phyloP scores from a whole-genome alignment of 2,329 filamentous ascomycete species.

The Tolypocladium capitatum region DNA sequence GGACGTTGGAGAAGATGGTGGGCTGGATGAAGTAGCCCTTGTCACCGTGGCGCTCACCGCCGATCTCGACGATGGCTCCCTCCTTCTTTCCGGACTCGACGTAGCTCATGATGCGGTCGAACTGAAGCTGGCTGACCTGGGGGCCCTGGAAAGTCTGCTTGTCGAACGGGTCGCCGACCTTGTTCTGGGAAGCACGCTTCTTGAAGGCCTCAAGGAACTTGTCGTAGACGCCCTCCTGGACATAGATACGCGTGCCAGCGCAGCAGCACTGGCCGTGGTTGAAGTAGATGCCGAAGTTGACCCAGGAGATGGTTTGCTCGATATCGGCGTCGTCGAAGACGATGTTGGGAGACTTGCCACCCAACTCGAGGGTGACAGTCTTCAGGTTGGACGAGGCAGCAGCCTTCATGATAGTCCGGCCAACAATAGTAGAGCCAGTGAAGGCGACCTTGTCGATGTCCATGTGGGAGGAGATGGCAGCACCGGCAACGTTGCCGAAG shows the following conservation, averaged over 20 bases:
- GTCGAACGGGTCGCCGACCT: slow-evolving; percentile 72
- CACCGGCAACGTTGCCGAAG: slow-evolving; percentile 66
- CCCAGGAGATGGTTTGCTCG: slow-evolving; percentile 64
- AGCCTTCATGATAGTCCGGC: slow-evolving; percentile 68
- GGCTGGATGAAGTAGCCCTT: slow-evolving; percentile 87
- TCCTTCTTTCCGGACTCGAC: slow-evolving; percentile 54
- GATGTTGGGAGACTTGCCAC: slow-evolving; percentile 71
- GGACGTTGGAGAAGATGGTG: slow-evolving; percentile 78
- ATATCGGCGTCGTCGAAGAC: slow-evolving; percentile 69
- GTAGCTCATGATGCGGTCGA: slow-evolving; percentile 76
- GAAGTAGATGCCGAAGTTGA: slow-evolving; percentile 57
- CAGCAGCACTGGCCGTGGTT: slow-evolving; percentile 57
- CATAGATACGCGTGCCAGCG: slow-evolving; percentile 71
- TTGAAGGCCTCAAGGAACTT: slow-evolving; percentile 74
- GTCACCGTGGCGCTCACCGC: slow-evolving; percentile 42
- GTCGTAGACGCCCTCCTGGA: slow-evolving; percentile 78
- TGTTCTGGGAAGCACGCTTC: slow-evolving; percentile 59
- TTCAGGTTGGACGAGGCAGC: slow-evolving; percentile 66
- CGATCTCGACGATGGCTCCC: slow-evolving; percentile 47
- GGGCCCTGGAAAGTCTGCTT: slow-evolving; percentile 76
- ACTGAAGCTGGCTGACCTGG: slow-evolving; percentile 74
- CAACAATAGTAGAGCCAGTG: slow-evolving; percentile 63
- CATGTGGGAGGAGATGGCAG: slow-evolving; percentile 64
- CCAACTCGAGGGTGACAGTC: slow-evolving; percentile 70
- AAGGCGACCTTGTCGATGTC: slow-evolving; percentile 75